Conservation (phyloP, 805 yeast genomes). For the Lipomyces chichibuensis region DNA sequence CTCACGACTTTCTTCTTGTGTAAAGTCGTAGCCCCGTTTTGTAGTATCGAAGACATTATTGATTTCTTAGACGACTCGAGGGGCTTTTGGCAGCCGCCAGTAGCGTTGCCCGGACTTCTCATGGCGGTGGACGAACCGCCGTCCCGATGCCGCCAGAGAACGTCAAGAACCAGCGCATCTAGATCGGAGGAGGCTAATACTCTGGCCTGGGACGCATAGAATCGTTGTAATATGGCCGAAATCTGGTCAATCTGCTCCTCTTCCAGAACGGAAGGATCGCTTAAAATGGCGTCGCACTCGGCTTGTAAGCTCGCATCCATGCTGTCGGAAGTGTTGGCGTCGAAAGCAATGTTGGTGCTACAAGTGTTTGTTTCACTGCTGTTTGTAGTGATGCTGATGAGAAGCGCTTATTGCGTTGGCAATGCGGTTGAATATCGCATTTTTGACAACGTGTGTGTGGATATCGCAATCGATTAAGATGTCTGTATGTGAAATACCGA, state of each 20-base stretch:
- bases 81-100: not conserved
- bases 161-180: constrained; percentile 25
- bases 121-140: constrained; percentile 4
- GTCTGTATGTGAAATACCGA: not conserved
- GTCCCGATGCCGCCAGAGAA: constrained; percentile 26
- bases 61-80: not conserved
- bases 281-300: constrained; percentile 26
- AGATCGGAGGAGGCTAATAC: constrained; percentile 27
- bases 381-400: not conserved
- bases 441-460: not conserved
- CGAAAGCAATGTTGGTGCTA: not conserved
- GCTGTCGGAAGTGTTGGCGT: not conserved
- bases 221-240: constrained; percentile 10
- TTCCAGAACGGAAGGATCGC: constrained; percentile 30
- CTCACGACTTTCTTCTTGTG: constrained; percentile 18
- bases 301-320: constrained; percentile 15
- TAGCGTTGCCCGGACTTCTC: not conserved
- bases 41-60: not conserved
- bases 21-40: not conserved
- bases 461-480: not conserved
- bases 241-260: constrained; percentile 32
- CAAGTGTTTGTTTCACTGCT: not conserved
- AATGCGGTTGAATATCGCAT: not conserved
- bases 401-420: not conserved
- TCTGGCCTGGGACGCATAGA: constrained; percentile 21